Base-by-base conservation (phyloP, 2,329 filamentous ascomycete species). In the Ascochyta clinopodiicola region DNA sequence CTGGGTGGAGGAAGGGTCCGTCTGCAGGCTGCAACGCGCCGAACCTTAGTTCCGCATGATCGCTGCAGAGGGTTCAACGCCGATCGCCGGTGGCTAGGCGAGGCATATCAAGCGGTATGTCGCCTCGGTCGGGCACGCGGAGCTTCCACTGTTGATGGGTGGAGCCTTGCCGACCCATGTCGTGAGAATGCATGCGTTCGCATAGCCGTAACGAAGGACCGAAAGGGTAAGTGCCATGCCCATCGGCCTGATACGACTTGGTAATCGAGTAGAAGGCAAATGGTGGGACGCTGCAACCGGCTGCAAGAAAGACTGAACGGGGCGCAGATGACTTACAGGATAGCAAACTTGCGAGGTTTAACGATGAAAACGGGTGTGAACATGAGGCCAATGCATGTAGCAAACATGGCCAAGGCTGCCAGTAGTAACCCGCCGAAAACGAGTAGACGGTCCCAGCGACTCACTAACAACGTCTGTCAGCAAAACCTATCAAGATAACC, bases 401-500 rank as follows among this genome's bases (percentile, higher is more conserved):
- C 86, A 81, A 99, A 98, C 81, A 96, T 94, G 65, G 90, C 91
- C 62, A 92, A 82, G 61, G 95, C 64, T 58, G 66, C 66, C 32
- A 68, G 47, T 21, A 68, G 60, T 34, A 68, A 56, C 15, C 61
- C 64, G 63, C 86, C 88, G 78, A 99, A 99, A 70, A 98, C 86
- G 75, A 99, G 83, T 73, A 98, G 81, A 54, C 94, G 90, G 79
- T 99, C 95, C 95, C 94, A 98, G 80, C 94, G 87, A 80, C 92
- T 96, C 81, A 99, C 95, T 98, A 78, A 50, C 61, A 54, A 49
- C 47, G 67, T 48, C 50, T 56, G 70, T 75, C 62, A 75, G 72
- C 65, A 59, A 61, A 62, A 64, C 73, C 62, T 58, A 57, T 47
- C 40, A 52, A 48, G 60, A 55, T 44, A 32, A 60, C 61, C 56